A percentile compares a stretch with the other conserved stretches of the same genome.
Conservation (phyloP, 805 yeast genomes). For the Candida koratica region DNA sequence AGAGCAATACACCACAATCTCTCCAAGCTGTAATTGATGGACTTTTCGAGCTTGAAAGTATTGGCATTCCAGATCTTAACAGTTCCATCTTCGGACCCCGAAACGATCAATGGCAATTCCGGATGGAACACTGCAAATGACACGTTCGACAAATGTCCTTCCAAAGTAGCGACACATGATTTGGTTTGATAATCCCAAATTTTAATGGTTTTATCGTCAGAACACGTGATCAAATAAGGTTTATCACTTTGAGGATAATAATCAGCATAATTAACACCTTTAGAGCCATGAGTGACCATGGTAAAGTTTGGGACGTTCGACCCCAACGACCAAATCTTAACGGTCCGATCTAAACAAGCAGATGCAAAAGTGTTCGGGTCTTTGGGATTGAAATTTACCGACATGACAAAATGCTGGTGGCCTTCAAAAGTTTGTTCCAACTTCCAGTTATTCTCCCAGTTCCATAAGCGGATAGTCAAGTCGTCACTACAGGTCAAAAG, state of each 20-base stretch:
- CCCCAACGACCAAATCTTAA: constrained; percentile 94
- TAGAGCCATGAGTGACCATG: constrained; percentile 81
- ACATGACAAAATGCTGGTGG: constrained; percentile 93
- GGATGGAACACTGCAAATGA: constrained; percentile 98
- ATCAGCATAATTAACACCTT: constrained; percentile 94
- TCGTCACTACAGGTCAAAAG: constrained; percentile 90
- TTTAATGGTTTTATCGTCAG: constrained; percentile 85
- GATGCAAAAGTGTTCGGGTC: constrained; percentile 97
- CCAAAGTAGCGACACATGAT: constrained; percentile 88
- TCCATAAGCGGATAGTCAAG: constrained; percentile 88
- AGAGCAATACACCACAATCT: constrained; percentile 94
- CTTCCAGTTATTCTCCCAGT: constrained; percentile 94
- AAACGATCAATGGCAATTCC: constrained; percentile 88
- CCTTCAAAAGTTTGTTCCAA: constrained; percentile 90
- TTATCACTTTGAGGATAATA: constrained; percentile 97
- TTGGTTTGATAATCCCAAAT: constrained; percentile 98
- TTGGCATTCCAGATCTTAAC: constrained; percentile 92
- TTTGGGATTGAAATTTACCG: constrained; percentile 92
- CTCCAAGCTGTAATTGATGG: constrained; percentile 86
- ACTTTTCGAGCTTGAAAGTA: constrained; percentile 89
- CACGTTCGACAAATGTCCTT: constrained; percentile 91
- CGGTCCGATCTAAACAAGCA: constrained; percentile 93
- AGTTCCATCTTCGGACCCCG: constrained; percentile 96
- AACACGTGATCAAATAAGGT: constrained; percentile 88
- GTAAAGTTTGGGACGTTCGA: constrained; percentile 87